A percentile compares a stretch with the other conserved stretches of the same genome.
Conservation (phyloP, 169 alveolate genomes). For the Plasmodium knowlesi region DNA sequence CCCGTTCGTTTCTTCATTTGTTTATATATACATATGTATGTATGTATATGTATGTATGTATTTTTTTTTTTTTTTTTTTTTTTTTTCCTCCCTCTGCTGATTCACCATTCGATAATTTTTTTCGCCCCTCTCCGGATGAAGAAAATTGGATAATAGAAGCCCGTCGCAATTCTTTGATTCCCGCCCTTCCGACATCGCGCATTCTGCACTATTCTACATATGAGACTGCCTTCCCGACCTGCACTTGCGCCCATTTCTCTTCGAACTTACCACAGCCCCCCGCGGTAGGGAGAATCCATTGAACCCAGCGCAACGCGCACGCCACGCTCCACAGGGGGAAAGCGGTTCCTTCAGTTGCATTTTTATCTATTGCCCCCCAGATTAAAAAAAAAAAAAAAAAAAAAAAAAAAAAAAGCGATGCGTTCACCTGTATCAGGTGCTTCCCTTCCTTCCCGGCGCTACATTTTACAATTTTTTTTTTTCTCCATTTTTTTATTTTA, state of each 20-base stretch:
- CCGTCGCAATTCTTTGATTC: not conserved
- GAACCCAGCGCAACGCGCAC: not conserved
- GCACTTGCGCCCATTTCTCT: no score
- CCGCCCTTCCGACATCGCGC: not conserved
- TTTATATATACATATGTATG: no score
- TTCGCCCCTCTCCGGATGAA: not conserved
- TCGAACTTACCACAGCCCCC: not conserved
- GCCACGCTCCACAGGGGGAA: not conserved
- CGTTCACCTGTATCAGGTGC: not conserved
- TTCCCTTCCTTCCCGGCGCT: not conserved
- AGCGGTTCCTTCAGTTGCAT: not conserved
- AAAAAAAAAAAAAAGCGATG: not conserved
- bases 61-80: no score
- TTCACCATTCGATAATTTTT: not conserved
- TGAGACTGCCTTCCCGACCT: not conserved
- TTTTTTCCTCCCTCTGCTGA: not conserved
- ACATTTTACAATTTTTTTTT: not conserved
- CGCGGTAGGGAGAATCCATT: no score
- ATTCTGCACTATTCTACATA: not conserved
- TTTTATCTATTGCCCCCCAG: not conserved
- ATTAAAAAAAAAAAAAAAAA: no score
- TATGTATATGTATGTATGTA: no score
- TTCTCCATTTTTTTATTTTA: not conserved
- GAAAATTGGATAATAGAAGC: not conserved
- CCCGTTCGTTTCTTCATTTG: no score